Base-by-base conservation (phyloP, 768 basidiomycete species). In the Brasilioporus rufonigricans region DNA sequence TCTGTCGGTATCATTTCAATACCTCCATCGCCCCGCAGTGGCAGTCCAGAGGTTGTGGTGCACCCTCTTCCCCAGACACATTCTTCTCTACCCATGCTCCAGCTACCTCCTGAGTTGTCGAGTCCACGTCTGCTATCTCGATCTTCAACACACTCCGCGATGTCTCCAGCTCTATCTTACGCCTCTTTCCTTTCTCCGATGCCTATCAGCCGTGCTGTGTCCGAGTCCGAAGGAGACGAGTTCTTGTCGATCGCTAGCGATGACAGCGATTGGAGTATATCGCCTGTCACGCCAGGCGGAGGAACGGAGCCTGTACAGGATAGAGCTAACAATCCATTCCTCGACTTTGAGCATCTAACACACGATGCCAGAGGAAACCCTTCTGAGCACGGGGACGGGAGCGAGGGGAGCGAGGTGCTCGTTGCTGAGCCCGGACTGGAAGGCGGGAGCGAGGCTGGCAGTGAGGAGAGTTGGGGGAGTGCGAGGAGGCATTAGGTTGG, bases 381-480 rank as follows among this genome's bases (percentile, higher is more conserved):
- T n/a, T n/a, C n/a, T n/a, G n/a, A n/a, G n/a, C n/a, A n/a, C n/a
- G n/a, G n/a, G n/a, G n/a, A n/a, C n/a, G n/a, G n/a, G n/a, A n/a
- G n/a, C n/a, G n/a, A n/a, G n/a, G n/a, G n/a, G n/a, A n/a, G n/a
- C n/a, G n/a, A n/a, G n/a, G n/a, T n/a, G n/a, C n/a, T n/a, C n/a
- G n/a, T n/a, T n/a, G n/a, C n/a, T n/a, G n/a, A n/a, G n/a, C n/a
- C n/a, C 40, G 66, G 66, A 35, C 53, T 58, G 11, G 32, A 33
- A 33, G 11, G 11, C 11, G 10, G 10, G 32, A 33, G 32, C 32
- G 65, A 67, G 24, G 56, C 23, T 1, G 65, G 57, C 2, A 66
- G 65, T 5, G 66, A 62, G 3, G 61, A 57, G 44, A 66, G 65
- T 23, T 65, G 66, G 66, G 66, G 63, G 29, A 68, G 66, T 29